Conservation (phyloP, 2,329 filamentous ascomycete genomes). For the Aspergillus quadricinctus region DNA sequence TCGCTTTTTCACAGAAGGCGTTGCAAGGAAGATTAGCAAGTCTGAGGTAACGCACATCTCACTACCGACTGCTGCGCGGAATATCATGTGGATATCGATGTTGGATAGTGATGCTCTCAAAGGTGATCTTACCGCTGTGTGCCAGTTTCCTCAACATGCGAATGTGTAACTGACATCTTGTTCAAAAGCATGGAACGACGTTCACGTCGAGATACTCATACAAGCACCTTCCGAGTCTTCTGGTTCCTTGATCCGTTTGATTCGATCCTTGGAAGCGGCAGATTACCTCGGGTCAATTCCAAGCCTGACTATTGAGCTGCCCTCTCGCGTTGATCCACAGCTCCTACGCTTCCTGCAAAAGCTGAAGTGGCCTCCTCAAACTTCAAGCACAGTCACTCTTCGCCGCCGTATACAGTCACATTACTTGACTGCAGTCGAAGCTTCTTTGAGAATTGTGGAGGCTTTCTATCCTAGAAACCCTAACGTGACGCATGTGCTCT, state of each 20-base stretch:
- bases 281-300: constrained; percentile 71
- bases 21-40: constrained; percentile 52
- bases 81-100: constrained; percentile 70
- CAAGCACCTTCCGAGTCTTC: constrained; percentile 68
- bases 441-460: constrained; percentile 72
- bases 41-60: constrained; percentile 65
- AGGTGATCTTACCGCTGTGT: constrained; percentile 42
- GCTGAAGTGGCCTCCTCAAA: constrained; percentile 64
- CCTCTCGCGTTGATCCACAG: constrained; percentile 62
- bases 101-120: constrained; percentile 69
- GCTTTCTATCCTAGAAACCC: constrained; percentile 75
- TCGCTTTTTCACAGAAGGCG: constrained; percentile 58
- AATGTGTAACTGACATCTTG: constrained; percentile 6
- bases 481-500: constrained; percentile 67
- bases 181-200: constrained; percentile 66
- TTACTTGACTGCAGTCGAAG: constrained; percentile 62
- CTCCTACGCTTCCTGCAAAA: constrained; percentile 59
- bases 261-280: constrained; percentile 69
- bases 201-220: constrained; percentile 76
- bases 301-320: constrained; percentile 79
- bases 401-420: constrained; percentile 66
- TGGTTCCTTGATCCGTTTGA: constrained; percentile 69
- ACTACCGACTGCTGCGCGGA: constrained; percentile 60
- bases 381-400: constrained; percentile 56
- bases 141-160: not conserved